Percentiles rank a stretch among this genome's conserved stretches.
phyloP scores from a whole-genome alignment of 306 rosid species.

The Acacia melanoxylon region DNA sequence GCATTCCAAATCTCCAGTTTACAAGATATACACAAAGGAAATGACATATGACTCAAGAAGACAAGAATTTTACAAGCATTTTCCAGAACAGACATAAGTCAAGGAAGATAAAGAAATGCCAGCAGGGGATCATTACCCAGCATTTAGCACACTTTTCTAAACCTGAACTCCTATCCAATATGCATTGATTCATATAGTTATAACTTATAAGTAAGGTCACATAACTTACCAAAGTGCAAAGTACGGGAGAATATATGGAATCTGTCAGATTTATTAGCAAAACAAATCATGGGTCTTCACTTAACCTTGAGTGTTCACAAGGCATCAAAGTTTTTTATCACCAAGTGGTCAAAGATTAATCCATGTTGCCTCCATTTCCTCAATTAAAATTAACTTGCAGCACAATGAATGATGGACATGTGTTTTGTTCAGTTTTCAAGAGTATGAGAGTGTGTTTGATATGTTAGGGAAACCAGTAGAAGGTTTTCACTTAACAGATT shows the following conservation, averaged over 20 bases:
- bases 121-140: neutral
- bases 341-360: neutral
- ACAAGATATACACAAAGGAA: neutral
- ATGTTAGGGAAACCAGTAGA: neutral
- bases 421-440: neutral
- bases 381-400: neutral
- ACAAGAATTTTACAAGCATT: neutral
- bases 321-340: neutral
- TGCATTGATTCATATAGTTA: neutral
- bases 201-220: neutral
- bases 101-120: neutral
- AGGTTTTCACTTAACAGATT: too few species aligned
- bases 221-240: neutral
- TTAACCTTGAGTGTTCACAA: neutral
- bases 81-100: neutral
- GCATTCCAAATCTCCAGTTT: neutral
- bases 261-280: neutral
- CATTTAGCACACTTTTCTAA: neutral
- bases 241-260: neutral
- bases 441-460: neutral
- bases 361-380: neutral
- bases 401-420: neutral
- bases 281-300: neutral
- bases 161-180: neutral
- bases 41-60: neutral